A percentile compares a stretch with the other conserved stretches of the same genome.
Conservation (phyloP, 2,329 filamentous ascomycete genomes). For the Aotearoamyces nothofagi region DNA sequence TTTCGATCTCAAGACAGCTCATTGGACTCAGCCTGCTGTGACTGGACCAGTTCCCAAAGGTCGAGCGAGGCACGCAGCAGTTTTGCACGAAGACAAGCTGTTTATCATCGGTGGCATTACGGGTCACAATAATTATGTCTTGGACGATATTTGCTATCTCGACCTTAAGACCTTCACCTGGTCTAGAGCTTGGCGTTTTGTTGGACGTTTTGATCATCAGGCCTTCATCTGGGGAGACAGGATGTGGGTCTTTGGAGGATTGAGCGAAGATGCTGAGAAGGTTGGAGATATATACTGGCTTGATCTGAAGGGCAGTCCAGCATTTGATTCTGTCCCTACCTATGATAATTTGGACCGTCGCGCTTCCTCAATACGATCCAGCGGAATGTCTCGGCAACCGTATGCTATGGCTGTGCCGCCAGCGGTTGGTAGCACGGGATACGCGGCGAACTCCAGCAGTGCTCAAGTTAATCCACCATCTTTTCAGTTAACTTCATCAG, state of each 20-base stretch:
- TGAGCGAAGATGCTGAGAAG: constrained; percentile 94
- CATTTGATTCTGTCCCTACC: constrained; percentile 58
- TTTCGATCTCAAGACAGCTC: constrained; percentile 84
- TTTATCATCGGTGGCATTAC: constrained; percentile 95
- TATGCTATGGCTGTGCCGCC: constrained; percentile 34
- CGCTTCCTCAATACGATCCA: constrained; percentile 12
- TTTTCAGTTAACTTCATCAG: constrained; percentile 54
- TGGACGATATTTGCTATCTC: constrained; percentile 93
- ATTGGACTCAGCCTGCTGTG: constrained; percentile 88
- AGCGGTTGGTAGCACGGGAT: constrained; percentile 43
- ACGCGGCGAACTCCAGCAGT: constrained; percentile 52
- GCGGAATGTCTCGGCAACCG: constrained; percentile 34
- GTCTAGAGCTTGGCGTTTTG: constrained; percentile 93
- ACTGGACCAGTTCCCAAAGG: constrained; percentile 76
- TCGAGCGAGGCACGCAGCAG: constrained; percentile 76
- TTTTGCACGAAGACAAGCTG: constrained; percentile 89
- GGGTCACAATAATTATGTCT: constrained; percentile 76
- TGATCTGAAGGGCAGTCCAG: constrained; percentile 79
- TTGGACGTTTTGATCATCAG: constrained; percentile 86
- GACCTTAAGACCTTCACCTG: constrained; percentile 96
- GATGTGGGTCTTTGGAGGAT: constrained; percentile 91
- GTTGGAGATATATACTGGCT: constrained; percentile 95
- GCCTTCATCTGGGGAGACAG: constrained; percentile 85
- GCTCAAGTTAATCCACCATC: constrained; percentile 52
- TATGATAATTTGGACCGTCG: constrained; percentile 32